Evolutionary conservation across 176 grass and related monocot species (phyloP), one percentile per base, ranked within the genome.

Genomic region (Bolboschoenus planiculmis): DNA sequence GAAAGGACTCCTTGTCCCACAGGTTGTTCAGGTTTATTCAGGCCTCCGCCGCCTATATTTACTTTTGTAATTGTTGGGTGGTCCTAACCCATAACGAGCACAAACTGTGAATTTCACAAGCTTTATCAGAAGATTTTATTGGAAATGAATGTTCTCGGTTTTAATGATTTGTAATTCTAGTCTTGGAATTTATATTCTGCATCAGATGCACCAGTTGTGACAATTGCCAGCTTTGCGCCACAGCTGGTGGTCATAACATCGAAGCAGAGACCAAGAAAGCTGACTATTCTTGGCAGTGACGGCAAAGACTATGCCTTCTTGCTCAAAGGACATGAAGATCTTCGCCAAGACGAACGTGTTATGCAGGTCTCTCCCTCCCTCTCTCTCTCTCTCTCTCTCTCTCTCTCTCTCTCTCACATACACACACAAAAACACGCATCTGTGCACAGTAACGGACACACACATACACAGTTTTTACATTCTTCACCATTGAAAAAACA

Each of bases 271-370:
- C 95, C 95, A 20, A 91, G 95, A 87, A 98, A 91, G 79, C 85
- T 98, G 78, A 98, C 92, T 48, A 95, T 98, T 84, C 89, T 85
- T 84, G 95, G 95, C 83, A 98, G 87, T 62, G 95, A 98, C 83
- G 95, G 92, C 42, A 91, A 93, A 48, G 95, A 98, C 81, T 91
- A 98, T 93, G 90, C 90, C 73, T 98, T 98, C 87, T 88, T 98
- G 68, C 90, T 98, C 66, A 98, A 98, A 88, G 95, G 95, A 11
- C 95, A 98, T 77, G 95, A 98, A 78, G 95, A 98, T 93, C 91
- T 98, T 81, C 91, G 95, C 56, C 95, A 98, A 83, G 95, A 98
- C 89, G 95, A 98, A 87, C 95, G 95, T 56, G 95, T 98, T 61
- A 98, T 98, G 95, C 95, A 98, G 95, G 95, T 98, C 68, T 51